These are phyloP conservation scores for Salix koriyanagi DNA, from an alignment of 345 rosid species.

Conservation along the genomic window DNA sequence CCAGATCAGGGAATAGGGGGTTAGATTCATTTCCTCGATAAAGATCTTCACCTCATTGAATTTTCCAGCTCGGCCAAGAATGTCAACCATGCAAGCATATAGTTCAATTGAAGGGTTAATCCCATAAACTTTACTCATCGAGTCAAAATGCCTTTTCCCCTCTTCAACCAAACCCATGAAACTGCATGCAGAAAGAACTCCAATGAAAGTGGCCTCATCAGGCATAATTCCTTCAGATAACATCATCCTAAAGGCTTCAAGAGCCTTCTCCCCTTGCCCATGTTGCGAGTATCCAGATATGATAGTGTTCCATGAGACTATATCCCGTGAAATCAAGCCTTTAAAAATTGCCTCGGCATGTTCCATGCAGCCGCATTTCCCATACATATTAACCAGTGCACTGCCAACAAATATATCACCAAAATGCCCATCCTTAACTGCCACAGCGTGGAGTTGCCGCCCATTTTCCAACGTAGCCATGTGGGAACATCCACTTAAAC, in stretches of 20 bases:
- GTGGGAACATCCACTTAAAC: conserved; percentile 36
- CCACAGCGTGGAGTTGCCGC: conserved; percentile 35
- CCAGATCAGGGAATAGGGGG: conserved; percentile 31
- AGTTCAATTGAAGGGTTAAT: conserved; percentile 34
- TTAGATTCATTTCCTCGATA: conserved; percentile 25
- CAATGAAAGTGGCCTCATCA: conserved; percentile 33
- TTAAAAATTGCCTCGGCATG: conserved; percentile 38
- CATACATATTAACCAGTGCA: conserved; percentile 38
- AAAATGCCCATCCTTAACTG: conserved; percentile 27
- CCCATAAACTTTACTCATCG: conserved; percentile 21
- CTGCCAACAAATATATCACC: conserved; percentile 23
- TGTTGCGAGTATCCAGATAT: conserved; percentile 28
- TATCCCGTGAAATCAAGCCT: conserved; percentile 21
- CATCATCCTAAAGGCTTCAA: conserved; percentile 36
- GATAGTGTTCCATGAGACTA: conserved; percentile 39
- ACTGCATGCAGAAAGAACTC: conserved; percentile 40
- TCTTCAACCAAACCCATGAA: conserved; percentile 30
- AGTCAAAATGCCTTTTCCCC: conserved; percentile 28
- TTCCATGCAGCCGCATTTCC: conserved; percentile 37
- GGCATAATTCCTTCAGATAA: conserved; percentile 32
- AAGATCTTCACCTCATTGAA: conserved; percentile 32
- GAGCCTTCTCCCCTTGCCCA: conserved; percentile 35
- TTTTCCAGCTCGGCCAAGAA: conserved; percentile 35
- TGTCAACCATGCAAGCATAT: conserved; percentile 36
- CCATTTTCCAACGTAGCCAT: conserved; percentile 33